Conservation (phyloP, 2,329 filamentous ascomycete genomes). For the Graphilbum ipis-grandicollis region DNA sequence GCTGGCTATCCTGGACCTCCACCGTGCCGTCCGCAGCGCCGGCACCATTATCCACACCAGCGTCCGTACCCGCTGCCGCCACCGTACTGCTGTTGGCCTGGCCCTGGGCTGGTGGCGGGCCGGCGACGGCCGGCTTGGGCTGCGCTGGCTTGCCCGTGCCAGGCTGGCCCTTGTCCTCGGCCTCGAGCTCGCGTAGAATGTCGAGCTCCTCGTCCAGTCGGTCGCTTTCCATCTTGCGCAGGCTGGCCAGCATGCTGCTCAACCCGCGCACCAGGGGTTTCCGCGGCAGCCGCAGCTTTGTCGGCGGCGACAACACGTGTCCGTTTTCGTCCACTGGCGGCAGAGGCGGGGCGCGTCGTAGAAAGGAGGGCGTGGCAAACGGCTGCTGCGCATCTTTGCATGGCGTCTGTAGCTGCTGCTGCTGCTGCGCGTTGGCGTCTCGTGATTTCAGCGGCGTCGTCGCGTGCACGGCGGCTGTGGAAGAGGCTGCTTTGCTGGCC, state of each 20-base stretch:
- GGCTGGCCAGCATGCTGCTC: constrained; percentile 54
- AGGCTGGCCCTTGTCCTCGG: constrained; percentile 19
- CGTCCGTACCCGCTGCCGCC: not conserved
- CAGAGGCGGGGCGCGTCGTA: constrained; percentile 32
- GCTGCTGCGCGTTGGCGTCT: constrained; percentile 16
- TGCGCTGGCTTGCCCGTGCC: constrained; percentile 8
- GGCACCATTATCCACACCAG: constrained; percentile 13
- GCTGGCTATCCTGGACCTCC: constrained; percentile 23
- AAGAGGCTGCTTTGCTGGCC: not conserved
- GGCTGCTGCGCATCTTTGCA: constrained; percentile 19
- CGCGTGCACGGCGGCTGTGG: constrained; percentile 20
- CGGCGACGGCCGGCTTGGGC: not conserved
- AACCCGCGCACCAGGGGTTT: constrained; percentile 51
- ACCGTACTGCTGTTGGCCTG: not conserved
- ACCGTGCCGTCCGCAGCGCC: not conserved
- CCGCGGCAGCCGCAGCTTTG: constrained; percentile 34
- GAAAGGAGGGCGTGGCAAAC: constrained; percentile 57
- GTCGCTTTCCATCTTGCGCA: constrained; percentile 55
- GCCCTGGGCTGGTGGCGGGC: not conserved
- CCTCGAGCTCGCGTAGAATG: constrained; percentile 53
- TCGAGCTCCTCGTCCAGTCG: constrained; percentile 57
- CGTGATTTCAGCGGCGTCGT: constrained; percentile 43
- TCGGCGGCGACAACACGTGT: constrained; percentile 24
- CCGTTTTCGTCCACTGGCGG: constrained; percentile 39
- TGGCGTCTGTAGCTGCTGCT: not conserved